phyloP scores from a whole-genome alignment of 352 stramenopile genomes.

The Phytopythium aichiense region DNA sequence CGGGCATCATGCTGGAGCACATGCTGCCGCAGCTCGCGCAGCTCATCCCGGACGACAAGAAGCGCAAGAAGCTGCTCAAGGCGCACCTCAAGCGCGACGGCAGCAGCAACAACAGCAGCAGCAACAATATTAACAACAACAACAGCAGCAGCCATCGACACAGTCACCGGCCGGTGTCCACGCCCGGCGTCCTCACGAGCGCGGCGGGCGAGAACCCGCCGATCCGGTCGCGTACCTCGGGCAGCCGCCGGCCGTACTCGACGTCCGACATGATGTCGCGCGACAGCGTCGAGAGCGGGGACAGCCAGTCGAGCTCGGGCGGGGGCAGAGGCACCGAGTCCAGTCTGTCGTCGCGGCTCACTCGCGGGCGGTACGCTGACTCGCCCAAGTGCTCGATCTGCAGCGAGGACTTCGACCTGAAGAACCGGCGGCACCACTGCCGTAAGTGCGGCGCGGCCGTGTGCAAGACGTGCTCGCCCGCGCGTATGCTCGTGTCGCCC shows the following conservation, averaged over 20 bases:
- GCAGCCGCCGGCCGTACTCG: constrained; percentile 33
- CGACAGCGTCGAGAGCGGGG: constrained; percentile 31
- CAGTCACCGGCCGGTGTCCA: constrained; percentile 29
- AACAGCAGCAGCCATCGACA: constrained; percentile 8
- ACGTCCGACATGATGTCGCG: constrained; percentile 35
- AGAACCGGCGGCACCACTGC: constrained; percentile 65
- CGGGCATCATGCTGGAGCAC: constrained; percentile 70
- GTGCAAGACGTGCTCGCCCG: constrained; percentile 64
- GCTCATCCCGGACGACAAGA: constrained; percentile 73
- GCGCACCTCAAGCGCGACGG: constrained; percentile 34
- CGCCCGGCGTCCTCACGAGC: constrained; percentile 21
- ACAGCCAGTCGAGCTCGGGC: constrained; percentile 13
- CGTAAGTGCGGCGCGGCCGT: constrained; percentile 70
- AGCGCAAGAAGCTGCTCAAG: constrained; percentile 71
- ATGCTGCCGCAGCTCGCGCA: constrained; percentile 75
- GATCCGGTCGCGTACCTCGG: constrained; percentile 13
- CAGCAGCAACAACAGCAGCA: not conserved
- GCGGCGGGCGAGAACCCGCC: constrained; percentile 22
- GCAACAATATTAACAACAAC: not conserved
- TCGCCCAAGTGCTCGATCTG: constrained; percentile 74
- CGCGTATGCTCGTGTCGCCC: constrained; percentile 70
- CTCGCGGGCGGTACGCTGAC: constrained; percentile 41
- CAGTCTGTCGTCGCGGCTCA: constrained; percentile 19
- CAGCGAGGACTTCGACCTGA: constrained; percentile 73
- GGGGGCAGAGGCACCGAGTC: constrained; percentile 13